Base-by-base conservation (phyloP, 1,284 basidiomycete species). In the Austropuccinia psidii region DNA sequence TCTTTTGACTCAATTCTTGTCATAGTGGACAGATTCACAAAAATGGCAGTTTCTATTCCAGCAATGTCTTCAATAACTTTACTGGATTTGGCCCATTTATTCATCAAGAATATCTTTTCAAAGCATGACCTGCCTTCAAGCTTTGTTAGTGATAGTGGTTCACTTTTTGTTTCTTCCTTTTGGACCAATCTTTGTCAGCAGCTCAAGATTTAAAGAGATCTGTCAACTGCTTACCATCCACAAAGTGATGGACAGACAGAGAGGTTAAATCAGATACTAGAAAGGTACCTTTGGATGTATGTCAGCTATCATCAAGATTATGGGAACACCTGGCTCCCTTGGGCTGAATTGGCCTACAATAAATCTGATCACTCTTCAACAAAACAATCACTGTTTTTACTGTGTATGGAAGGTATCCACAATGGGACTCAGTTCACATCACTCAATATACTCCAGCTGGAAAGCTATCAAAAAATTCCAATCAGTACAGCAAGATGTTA, bases 311-410 rank as follows among this genome's bases (percentile, higher is more conserved):
- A 64, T 9, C 61, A 49, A n/a, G 45, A 49, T 31, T 21, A 64
- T 29, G 43, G 61, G 61, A 29, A 1, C 13, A 49, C 39, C 4
- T 49, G 41, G 15, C 45, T 64, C 7, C 41, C 61, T 1, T 15
- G 43, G 24, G 43, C 61, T 5, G 29, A 64, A 64, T 64, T 64
- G 29, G 61, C 61, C 3, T 64, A 64, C 29, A 64, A 64, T 27
- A 45, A 64, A 33, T 31, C 31, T n/a, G 31, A 19, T 7, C 13
- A 61, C 24, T 61, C 29, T 9, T 27, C 37, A 4, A 61, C 58
- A 35, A 61, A 61, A 24, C 11, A 39, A 19, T 61, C 58, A 8
- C 58, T 35, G 31, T 61, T 61, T n/a, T 31, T 27, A n/a, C n/a
- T n/a, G n/a, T n/a, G n/a, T n/a, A n/a, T n/a, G n/a, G n/a, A n/a